Conservation (phyloP, 495 filamentous ascomycete species). For the Aspergillus homomorphus region DNA sequence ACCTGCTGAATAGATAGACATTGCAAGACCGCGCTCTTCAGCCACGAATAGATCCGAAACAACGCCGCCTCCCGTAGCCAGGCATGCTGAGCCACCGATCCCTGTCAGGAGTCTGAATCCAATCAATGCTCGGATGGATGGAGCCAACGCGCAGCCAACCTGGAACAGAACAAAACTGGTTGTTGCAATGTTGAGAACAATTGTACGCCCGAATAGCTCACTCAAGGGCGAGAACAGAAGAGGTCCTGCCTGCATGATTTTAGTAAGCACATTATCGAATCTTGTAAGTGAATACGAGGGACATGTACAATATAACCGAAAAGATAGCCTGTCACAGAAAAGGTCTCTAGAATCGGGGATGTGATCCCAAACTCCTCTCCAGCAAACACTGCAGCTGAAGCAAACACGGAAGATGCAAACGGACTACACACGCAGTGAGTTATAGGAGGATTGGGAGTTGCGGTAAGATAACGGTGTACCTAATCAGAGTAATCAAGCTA, state of each 20-base stretch:
- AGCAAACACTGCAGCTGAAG: slow-evolving; percentile 7
- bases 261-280: neutral
- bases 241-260: neutral
- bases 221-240: slow-evolving; percentile 19
- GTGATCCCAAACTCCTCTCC: slow-evolving; percentile 8
- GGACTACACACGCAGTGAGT: neutral
- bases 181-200: slow-evolving; percentile 48
- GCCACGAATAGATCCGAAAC: slow-evolving; percentile 52
- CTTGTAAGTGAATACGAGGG: too few relatives aligned
- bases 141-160: slow-evolving; percentile 48
- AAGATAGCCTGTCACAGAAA: slow-evolving; percentile 12
- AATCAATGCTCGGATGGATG: slow-evolving; percentile 45
- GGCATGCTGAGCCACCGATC: slow-evolving; percentile 42
- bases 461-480: neutral
- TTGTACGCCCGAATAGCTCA: slow-evolving; percentile 57
- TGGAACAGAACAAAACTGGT: slow-evolving; percentile 51
- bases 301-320: slow-evolving; percentile 13
- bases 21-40: slow-evolving; percentile 48
- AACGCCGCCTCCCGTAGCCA: slow-evolving; percentile 53
- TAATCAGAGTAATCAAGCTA: slow-evolving; percentile 16
- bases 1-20: slow-evolving; percentile 24
- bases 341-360: slow-evolving; percentile 8
- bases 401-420: slow-evolving; percentile 12
- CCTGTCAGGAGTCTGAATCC: slow-evolving; percentile 54
- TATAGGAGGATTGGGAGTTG: neutral